Evolutionary conservation across 2,329 filamentous ascomycete species (phyloP).

Genomic region (Nemania serpens): DNA sequence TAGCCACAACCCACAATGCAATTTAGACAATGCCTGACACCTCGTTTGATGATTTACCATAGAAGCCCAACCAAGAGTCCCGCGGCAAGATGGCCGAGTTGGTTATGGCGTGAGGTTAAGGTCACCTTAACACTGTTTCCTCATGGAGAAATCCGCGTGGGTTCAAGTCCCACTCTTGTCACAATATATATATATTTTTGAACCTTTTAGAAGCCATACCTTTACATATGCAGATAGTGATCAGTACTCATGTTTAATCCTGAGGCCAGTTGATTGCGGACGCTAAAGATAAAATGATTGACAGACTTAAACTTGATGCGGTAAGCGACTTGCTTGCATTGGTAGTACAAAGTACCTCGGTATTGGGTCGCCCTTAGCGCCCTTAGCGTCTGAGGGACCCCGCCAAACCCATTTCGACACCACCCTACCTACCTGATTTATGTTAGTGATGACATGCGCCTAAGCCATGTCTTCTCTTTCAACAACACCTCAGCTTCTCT

Average conservation of each 20-base stretch:
- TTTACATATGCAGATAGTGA: too few relatives aligned
- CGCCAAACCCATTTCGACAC: slow-evolving; percentile 14
- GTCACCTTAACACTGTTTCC: slow-evolving; percentile 37
- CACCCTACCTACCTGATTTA: slow-evolving; percentile 11
- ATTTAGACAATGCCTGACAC: background rate
- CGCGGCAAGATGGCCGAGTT: slow-evolving; percentile 44
- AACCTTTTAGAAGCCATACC: background rate
- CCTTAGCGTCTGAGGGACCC: slow-evolving; percentile 17
- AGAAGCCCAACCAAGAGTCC: background rate
- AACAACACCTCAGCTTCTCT: slow-evolving; percentile 9
- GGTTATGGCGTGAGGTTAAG: slow-evolving; percentile 45
- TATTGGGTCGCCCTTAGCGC: background rate
- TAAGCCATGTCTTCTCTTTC: slow-evolving; percentile 10
- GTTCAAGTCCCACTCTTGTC: slow-evolving; percentile 46
- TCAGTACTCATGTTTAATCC: too few relatives aligned
- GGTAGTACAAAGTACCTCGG: background rate
- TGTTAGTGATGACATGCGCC: slow-evolving; percentile 6
- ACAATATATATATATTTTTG: background rate
- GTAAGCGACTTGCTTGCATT: background rate
- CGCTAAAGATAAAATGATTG: too few relatives aligned
- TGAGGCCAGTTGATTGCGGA: too few relatives aligned
- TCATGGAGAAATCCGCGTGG: slow-evolving; percentile 45
- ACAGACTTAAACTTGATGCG: too few relatives aligned
- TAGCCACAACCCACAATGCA: background rate
- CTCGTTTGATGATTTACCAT: background rate